phyloP scores from a whole-genome alignment of 768 basidiomycete species.

The Tephrocybe sp. region DNA sequence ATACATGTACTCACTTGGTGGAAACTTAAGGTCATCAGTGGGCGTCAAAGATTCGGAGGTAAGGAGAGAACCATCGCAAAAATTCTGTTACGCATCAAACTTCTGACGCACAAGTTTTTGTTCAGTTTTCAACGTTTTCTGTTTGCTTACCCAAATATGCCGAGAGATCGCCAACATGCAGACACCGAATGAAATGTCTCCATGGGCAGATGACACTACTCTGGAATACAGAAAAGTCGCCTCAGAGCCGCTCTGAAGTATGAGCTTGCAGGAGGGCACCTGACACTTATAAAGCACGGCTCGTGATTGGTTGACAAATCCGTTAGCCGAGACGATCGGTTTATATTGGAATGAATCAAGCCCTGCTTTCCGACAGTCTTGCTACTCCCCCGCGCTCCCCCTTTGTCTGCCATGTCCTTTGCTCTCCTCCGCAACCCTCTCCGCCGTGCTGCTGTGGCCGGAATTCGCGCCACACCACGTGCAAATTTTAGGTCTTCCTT shows the following conservation, averaged over 20 bases:
- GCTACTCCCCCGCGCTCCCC: not conserved
- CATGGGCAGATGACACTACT: no score
- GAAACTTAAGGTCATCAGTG: no score
- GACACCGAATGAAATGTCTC: no score
- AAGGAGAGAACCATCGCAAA: no score
- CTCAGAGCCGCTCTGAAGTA: not conserved
- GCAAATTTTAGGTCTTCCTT: constrained; percentile 41
- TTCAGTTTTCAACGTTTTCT: no score
- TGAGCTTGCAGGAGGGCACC: not conserved
- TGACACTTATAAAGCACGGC: constrained; percentile 13
- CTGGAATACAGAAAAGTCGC: no score
- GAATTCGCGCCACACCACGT: constrained; percentile 23
- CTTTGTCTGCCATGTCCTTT: constrained; percentile 52
- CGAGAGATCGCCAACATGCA: no score
- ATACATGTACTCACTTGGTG: no score
- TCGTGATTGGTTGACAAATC: constrained; percentile 23
- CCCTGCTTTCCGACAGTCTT: constrained; percentile 5
- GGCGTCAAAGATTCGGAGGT: no score
- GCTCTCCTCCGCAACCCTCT: constrained; percentile 48
- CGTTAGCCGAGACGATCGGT: constrained; percentile 5
- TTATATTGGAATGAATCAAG: constrained; percentile 14
- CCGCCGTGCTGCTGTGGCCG: constrained; percentile 41
- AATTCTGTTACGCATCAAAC: no score
- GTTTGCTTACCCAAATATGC: no score
- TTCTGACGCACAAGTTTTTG: no score